Evolutionary conservation across 2,329 filamentous ascomycete genomes (phyloP).

Genomic region (Microascus cirrosus): DNA sequence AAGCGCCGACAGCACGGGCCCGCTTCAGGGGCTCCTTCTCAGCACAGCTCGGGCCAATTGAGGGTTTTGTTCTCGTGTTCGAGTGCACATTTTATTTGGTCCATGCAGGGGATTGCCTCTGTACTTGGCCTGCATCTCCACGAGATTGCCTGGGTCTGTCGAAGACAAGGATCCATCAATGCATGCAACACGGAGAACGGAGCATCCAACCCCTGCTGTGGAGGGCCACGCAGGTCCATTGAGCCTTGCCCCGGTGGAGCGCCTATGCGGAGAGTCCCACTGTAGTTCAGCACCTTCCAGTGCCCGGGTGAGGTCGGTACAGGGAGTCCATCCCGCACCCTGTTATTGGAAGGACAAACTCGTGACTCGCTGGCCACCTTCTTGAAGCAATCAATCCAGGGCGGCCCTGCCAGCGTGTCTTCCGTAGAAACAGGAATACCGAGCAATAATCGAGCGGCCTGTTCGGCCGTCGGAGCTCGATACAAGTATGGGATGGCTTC

Average conservation of each 20-base stretch:
- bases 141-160: neutral
- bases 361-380: too few relatives aligned
- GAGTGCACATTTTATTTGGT: neutral
- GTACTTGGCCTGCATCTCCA: neutral
- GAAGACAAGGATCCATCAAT: neutral
- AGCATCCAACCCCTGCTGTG: neutral
- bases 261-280: neutral
- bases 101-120: neutral
- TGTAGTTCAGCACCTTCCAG: neutral
- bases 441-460: neutral
- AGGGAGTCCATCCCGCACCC: too few relatives aligned
- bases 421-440: too few relatives aligned
- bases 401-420: too few relatives aligned
- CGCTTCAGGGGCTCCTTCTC: neutral
- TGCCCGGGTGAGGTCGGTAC: neutral
- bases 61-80: neutral
- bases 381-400: too few relatives aligned
- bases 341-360: too few relatives aligned
- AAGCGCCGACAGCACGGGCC: neutral
- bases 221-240: too few relatives aligned
- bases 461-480: neutral
- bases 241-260: too few relatives aligned
- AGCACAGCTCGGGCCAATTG: neutral
- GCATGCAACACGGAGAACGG: neutral
- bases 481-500: neutral